phyloP scores from a whole-genome alignment of 139 green algal genomes.

The Picochlorum costavermella region DNA sequence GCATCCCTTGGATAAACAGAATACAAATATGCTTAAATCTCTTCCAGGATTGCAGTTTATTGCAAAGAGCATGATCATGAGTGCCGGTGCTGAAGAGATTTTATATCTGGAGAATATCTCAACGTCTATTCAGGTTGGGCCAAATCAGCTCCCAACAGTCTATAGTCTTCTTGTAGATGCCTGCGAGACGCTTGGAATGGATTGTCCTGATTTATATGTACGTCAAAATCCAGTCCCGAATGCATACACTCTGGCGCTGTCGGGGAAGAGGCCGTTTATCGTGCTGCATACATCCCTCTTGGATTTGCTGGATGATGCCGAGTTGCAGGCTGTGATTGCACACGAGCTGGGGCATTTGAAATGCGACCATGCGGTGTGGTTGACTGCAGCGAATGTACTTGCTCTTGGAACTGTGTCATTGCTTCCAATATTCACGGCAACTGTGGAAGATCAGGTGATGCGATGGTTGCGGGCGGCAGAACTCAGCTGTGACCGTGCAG shows the following conservation, averaged over 20 bases:
- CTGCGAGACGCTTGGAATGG: constrained; percentile 62
- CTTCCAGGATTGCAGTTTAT: constrained; percentile 78
- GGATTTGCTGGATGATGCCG: constrained; percentile 76
- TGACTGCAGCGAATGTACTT: constrained; percentile 86
- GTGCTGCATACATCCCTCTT: constrained; percentile 91
- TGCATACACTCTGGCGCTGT: constrained; percentile 91
- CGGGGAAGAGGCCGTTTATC: constrained; percentile 83
- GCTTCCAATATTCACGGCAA: constrained; percentile 49
- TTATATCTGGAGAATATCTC: constrained; percentile 91
- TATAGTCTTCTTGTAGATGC: constrained; percentile 67
- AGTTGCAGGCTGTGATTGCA: constrained; percentile 80
- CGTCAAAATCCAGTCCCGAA: constrained; percentile 81
- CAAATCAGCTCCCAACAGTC: constrained; percentile 77
- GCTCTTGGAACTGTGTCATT: constrained; percentile 64
- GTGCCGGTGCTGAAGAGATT: constrained; percentile 32
- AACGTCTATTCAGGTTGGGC: constrained; percentile 62
- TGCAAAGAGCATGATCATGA: constrained; percentile 61
- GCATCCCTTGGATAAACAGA: constrained; percentile 92
- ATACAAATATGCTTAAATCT: constrained; percentile 71
- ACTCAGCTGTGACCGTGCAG: constrained; percentile 90
- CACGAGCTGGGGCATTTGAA: constrained; percentile 68
- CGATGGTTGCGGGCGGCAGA: constrained; percentile 86
- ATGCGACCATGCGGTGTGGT: constrained; percentile 93
- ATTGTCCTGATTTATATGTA: constrained; percentile 81
- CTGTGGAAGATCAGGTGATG: constrained; percentile 62